These are phyloP conservation scores for Phytophthora tentaculata DNA, from an alignment of 352 stramenopile species.

Conservation along the genomic window DNA sequence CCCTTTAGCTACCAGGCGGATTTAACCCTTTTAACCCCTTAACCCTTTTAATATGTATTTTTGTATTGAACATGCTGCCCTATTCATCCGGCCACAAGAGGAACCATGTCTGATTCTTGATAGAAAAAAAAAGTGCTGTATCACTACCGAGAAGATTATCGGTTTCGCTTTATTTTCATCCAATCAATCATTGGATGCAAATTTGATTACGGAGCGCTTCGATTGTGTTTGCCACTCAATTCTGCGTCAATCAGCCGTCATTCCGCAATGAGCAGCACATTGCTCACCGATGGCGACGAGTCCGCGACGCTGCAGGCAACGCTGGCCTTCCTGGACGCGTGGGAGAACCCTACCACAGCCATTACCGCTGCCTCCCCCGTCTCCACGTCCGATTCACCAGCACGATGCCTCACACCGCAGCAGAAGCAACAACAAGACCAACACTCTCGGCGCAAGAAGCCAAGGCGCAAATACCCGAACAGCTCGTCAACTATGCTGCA, in stretches of 20 bases:
- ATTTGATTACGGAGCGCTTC: too few relatives aligned
- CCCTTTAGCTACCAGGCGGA: too few relatives aligned
- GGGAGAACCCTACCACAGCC: neutral
- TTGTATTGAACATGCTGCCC: too few relatives aligned
- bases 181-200: too few relatives aligned
- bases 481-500: constrained; percentile 31
- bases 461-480: constrained; percentile 23
- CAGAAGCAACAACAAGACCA: constrained; percentile 24
- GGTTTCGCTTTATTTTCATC: too few relatives aligned
- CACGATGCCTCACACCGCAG: constrained; percentile 15
- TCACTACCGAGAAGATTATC: too few relatives aligned
- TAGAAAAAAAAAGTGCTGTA: too few relatives aligned
- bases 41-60: too few relatives aligned
- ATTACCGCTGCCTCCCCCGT: neutral
- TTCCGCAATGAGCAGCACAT: constrained; percentile 16
- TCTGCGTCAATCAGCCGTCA: constrained; percentile 1
- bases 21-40: too few relatives aligned
- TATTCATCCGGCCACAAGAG: too few relatives aligned
- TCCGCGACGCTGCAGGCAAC: constrained; percentile 25
- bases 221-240: too few relatives aligned
- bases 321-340: constrained; percentile 29
- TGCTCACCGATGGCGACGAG: constrained; percentile 24
- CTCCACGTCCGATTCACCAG: neutral
- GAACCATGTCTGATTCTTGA: too few relatives aligned
- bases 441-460: constrained; percentile 12